Base-by-base conservation (phyloP, 805 yeast species). In the Kurtzmaniella fragi region DNA sequence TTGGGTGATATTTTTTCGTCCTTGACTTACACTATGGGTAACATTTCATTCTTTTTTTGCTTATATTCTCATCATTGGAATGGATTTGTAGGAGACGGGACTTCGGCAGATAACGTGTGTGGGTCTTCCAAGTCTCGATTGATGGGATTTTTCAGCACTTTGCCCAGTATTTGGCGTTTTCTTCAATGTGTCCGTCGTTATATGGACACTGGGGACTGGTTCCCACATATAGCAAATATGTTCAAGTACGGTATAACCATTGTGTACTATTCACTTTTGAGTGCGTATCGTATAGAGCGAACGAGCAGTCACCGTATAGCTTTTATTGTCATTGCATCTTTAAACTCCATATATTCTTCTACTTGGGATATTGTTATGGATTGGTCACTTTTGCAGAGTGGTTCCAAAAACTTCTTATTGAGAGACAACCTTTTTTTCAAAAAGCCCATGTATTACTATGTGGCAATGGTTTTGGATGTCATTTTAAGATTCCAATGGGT, bases 301-400 rank as follows among this genome's bases (percentile, higher is more conserved):
- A 49, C 56, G 2, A 47, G 58, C 17, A 50, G 53, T 13, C 59
- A 70, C 45, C 69, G 82, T 40, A 78, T 77, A 0, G 67, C 77
- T 1, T 84, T 89, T 53, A 84, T 91, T 14, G 59, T 79, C 0
- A 75, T 89, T 64, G 96, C 95, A 0, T 55, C 76, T 0, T 48
- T 87, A 30, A 90, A 93, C 58, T 78, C 96, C 0, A 37, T 81
- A 1, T 76, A 75, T 53, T 73, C 90, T 27, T 61, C 84, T 0
- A 46, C 80, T 3, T 93, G 99, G 99, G 99, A 93, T 61, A 65
- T 93, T 5, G 66, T 90, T 31, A 88, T 93, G 95, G 99, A 93
- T 66, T 93, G 96, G 91, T 89, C 97, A 2, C 65, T 93, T 51
- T 70, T 84, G 41, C 96, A 87, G 57, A 66, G 77, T 23, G 73